Conservation (phyloP, 352 stramenopile genomes). For the Plasmopara viticola region DNA sequence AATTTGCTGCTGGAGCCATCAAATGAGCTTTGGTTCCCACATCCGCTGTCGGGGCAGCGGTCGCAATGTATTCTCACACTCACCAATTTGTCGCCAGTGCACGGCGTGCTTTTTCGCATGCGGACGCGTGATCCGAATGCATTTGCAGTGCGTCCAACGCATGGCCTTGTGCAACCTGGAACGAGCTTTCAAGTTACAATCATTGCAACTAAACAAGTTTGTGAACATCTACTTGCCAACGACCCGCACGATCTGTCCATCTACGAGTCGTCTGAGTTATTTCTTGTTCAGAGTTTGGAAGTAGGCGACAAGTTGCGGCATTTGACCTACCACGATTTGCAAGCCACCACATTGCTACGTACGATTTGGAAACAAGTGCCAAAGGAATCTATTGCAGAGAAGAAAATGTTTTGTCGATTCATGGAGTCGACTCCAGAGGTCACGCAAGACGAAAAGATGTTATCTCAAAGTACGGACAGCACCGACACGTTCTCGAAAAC, state of each 20-base stretch:
- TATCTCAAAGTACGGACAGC: conserved; percentile 15
- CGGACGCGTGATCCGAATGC: conserved; percentile 71
- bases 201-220: conserved; percentile 28
- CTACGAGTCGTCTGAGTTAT: conserved; percentile 39
- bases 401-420: conserved; percentile 66
- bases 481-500: conserved; percentile 19
- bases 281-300: conserved; percentile 56
- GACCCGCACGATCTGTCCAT: conserved; percentile 23
- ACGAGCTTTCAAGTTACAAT: conserved; percentile 32
- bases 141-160: conserved; percentile 66
- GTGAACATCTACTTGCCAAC: conserved; percentile 30
- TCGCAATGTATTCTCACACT: conserved; percentile 36
- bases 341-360: conserved; percentile 28
- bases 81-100: conserved; percentile 57
- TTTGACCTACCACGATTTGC: conserved; percentile 33
- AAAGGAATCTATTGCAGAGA: conserved; percentile 46
- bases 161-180: conserved; percentile 46
- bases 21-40: conserved; percentile 43
- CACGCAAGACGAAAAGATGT: conserved; percentile 9
- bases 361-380: conserved; percentile 57
- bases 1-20: conserved; percentile 68
- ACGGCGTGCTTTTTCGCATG: conserved; percentile 66
- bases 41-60: conserved; percentile 7
- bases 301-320: conserved; percentile 32
- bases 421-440: conserved; percentile 3